phyloP scores from a whole-genome alignment of 2,329 filamentous ascomycete genomes.

The Fusarium siculi region DNA sequence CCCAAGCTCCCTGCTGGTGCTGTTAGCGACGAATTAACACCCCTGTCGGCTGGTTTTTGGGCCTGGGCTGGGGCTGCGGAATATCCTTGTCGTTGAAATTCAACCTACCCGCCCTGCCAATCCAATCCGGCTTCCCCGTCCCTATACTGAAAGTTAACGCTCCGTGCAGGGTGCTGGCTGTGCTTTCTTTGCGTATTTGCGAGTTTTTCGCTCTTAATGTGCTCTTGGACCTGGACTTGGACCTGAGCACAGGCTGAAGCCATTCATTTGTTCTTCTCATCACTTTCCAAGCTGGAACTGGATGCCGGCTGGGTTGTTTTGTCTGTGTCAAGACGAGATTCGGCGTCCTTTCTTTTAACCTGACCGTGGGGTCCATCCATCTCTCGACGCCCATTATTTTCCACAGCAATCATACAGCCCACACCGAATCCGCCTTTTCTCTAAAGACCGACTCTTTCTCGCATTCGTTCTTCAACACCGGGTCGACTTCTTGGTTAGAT shows the following conservation, averaged over 20 bases:
- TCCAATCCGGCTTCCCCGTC: constrained; percentile 44
- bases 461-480: constrained; percentile 24
- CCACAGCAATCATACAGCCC: constrained; percentile 20
- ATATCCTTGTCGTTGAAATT: constrained; percentile 34
- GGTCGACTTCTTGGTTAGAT: constrained; percentile 26
- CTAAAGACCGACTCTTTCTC: constrained; percentile 26
- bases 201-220: constrained; percentile 37
- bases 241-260: constrained; percentile 17
- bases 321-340: constrained; percentile 34
- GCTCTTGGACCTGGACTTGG: constrained; percentile 4
- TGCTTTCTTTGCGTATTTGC: constrained; percentile 32
- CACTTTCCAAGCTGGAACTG: constrained; percentile 11
- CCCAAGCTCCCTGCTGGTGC: constrained; percentile 29
- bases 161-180: constrained; percentile 34
- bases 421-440: constrained; percentile 19
- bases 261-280: constrained; percentile 15
- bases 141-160: constrained; percentile 28
- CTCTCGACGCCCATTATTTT: constrained; percentile 28
- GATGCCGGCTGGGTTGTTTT: constrained; percentile 41
- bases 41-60: constrained; percentile 20
- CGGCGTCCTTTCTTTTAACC: constrained; percentile 36
- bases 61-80: constrained; percentile 13
- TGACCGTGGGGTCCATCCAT: constrained; percentile 19
- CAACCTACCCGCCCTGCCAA: constrained; percentile 37
- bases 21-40: constrained; percentile 21